Conservation (phyloP, 1,284 basidiomycete species). For the Leccinum angustisporum region DNA sequence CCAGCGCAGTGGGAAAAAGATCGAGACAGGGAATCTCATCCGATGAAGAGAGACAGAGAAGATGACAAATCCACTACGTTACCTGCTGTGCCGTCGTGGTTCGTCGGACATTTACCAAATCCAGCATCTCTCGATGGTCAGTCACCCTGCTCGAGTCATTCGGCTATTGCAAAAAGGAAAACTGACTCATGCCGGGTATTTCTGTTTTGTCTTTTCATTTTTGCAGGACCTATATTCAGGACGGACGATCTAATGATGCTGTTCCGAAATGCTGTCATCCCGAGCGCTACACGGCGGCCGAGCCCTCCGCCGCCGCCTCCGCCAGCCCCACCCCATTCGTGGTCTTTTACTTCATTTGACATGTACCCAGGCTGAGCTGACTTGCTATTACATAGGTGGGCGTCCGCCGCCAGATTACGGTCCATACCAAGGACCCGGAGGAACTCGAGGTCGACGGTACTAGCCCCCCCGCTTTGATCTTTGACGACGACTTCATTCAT, state of each 20-base stretch:
- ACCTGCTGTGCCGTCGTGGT: slow-evolving; percentile 77
- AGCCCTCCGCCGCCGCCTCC: slow-evolving; percentile 51
- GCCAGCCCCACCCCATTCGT: slow-evolving; percentile 23
- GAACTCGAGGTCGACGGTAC: slow-evolving; percentile 38
- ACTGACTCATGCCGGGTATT: slow-evolving; percentile 17
- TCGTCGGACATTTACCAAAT: slow-evolving; percentile 76
- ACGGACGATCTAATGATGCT: slow-evolving; percentile 84
- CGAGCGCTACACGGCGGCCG: slow-evolving; percentile 49
- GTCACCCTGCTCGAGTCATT: slow-evolving; percentile 31
- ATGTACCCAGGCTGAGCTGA: slow-evolving; percentile 15
- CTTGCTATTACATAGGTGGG: slow-evolving; percentile 37
- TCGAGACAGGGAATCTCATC: slow-evolving; percentile 43
- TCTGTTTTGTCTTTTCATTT: slow-evolving; percentile 12
- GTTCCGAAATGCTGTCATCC: slow-evolving; percentile 74
- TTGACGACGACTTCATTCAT: not conserved
- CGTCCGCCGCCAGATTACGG: slow-evolving; percentile 70
- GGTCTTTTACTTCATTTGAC: not conserved
- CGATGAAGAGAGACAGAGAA: slow-evolving; percentile 45
- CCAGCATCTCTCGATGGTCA: slow-evolving; percentile 78
- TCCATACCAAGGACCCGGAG: slow-evolving; percentile 63
- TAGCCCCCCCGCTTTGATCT: slow-evolving; percentile 14
- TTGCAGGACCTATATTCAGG: slow-evolving; percentile 78
- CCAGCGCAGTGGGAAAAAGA: slow-evolving; percentile 50
- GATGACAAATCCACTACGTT: slow-evolving; percentile 56
- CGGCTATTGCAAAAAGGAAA: slow-evolving; percentile 15